Evolutionary conservation across 345 rosid species (phyloP), one percentile per base, ranked within the genome.

Genomic region (Streptanthus diversifolius): DNA sequence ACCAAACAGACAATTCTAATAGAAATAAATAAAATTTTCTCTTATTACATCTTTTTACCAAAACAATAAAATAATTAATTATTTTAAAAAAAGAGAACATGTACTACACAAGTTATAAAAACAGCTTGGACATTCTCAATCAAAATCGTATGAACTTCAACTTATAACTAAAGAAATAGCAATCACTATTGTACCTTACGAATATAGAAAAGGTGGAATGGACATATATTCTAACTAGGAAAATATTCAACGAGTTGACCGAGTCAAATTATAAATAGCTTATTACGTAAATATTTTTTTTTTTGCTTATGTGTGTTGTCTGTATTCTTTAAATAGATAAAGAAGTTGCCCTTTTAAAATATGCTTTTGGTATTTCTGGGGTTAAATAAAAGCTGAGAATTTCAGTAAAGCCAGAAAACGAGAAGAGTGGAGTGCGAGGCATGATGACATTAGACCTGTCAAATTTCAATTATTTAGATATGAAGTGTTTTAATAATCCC

Each of bases 391-490:
- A 72, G 59, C 77, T 77, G 77, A 19, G 59, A 7, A 10, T 54
- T 52, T 66, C 74, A 72, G 81, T 24, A 77, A 76, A 48, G 77
- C 21, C 71, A 69, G 76, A 76, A 80, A 78, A 74, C 79, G 79
- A 80, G 84, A 82, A 57, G 79, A 79, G 67, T 78, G 78, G 79
- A 74, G 76, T 67, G 77, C 71, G 80, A 74, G 81, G 79, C 84
- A 83, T 78, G 68, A 79, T 81, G 83, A 80, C 78, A 78, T 70
- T 75, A 65, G 37, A 81, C 81, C 84, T 82, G 87, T 84, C 81
- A 77, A 77, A 77, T 33, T 65, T 44, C 80, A 77, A 77, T 77
- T 48, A 77, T 77, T 77, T 65, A 77, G 80, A 58, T 65, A 77
- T 65, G 66, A 77, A 71, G 76, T 77, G 80, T 65, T 64, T 75